These are phyloP conservation scores for Curvularia sp. DNA, from an alignment of 2,329 filamentous ascomycete species.

Conservation along the genomic window DNA sequence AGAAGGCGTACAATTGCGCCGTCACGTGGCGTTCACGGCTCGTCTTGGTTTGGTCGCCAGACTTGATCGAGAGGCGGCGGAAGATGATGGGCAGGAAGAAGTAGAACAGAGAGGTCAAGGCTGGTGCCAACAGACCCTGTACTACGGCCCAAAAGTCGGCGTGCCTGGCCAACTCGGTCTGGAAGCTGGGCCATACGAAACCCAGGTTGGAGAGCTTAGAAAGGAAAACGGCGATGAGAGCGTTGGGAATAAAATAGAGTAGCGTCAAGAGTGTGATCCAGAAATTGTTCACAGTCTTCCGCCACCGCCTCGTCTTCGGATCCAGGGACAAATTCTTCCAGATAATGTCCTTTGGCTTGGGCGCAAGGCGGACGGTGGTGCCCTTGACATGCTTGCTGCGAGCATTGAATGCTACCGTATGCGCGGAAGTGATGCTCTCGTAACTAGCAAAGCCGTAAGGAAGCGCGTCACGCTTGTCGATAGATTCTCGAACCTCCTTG, in stretches of 20 bases:
- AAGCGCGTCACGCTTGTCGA: constrained; percentile 88
- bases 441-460: constrained; percentile 95
- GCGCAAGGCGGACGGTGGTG: constrained; percentile 78
- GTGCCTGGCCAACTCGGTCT: constrained; percentile 66
- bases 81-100: constrained; percentile 89
- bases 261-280: constrained; percentile 84
- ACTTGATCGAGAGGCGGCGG: constrained; percentile 79
- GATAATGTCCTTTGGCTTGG: constrained; percentile 88
- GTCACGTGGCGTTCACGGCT: constrained; percentile 90
- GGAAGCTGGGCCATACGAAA: constrained; percentile 78
- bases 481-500: constrained; percentile 77
- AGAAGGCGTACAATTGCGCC: constrained; percentile 90
- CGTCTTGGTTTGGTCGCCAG: constrained; percentile 90
- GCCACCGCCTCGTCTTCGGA: constrained; percentile 71
- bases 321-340: constrained; percentile 90
- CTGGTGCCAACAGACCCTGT: constrained; percentile 89
- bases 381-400: constrained; percentile 82
- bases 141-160: constrained; percentile 80
- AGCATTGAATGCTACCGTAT: constrained; percentile 81
- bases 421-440: constrained; percentile 84
- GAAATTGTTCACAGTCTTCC: constrained; percentile 78
- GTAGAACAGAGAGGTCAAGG: constrained; percentile 86
- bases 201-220: constrained; percentile 84
- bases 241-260: constrained; percentile 90
- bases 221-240: constrained; percentile 91